These are phyloP conservation scores for Botrytis squamosa DNA, from an alignment of 2,329 filamentous ascomycete genomes.

Conservation along the genomic window DNA sequence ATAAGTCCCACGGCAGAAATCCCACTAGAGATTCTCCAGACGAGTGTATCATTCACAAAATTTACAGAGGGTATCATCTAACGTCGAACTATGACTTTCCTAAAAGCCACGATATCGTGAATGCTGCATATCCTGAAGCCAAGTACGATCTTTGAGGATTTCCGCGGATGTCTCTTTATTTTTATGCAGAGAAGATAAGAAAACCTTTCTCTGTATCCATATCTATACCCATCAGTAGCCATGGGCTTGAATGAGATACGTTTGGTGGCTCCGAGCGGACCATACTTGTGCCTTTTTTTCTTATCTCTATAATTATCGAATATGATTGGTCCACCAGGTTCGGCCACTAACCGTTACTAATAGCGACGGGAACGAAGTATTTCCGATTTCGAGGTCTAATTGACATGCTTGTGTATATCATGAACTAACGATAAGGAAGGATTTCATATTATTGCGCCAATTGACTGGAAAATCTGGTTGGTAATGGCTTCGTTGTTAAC, in stretches of 20 bases:
- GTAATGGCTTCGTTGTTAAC: neutral
- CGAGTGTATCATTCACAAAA: neutral
- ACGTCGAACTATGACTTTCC: neutral
- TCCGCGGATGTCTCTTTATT: slow-evolving; percentile 14
- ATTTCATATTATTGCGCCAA: neutral
- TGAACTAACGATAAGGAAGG: neutral
- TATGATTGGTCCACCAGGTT: slow-evolving; percentile 8
- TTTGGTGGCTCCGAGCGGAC: neutral
- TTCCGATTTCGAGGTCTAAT: slow-evolving; percentile 5
- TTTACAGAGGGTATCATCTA: neutral
- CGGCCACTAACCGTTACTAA: slow-evolving; percentile 8
- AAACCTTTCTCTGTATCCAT: neutral
- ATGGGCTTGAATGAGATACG: neutral
- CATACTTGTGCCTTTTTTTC: neutral
- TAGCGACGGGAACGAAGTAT: slow-evolving; percentile 6
- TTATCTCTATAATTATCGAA: slow-evolving; percentile 8
- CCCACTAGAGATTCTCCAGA: neutral
- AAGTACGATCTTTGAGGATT: neutral
- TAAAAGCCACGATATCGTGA: neutral
- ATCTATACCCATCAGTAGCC: slow-evolving; percentile 6
- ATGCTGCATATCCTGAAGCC: neutral
- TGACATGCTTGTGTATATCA: neutral
- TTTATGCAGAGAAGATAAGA: neutral
- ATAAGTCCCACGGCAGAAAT: neutral
- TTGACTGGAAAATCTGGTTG: neutral